Evolutionary conservation across 208 protist genomes (phyloP).

Genomic region (Trichomonas vaginalis): DNA sequence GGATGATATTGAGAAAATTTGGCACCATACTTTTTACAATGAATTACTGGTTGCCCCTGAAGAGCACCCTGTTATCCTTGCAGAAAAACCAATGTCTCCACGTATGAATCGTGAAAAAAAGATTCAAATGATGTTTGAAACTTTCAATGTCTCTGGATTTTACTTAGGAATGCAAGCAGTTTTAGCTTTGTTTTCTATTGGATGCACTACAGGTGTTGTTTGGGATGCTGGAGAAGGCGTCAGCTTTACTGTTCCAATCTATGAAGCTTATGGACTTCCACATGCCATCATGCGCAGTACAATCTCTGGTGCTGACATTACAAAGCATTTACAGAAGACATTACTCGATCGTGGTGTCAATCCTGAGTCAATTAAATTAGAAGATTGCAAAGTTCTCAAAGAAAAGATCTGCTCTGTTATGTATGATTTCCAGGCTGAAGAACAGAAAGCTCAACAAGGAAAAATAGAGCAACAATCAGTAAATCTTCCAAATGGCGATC

Average conservation of each 20-base stretch:
- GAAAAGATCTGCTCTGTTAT: slow-evolving; percentile 53
- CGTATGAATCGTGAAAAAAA: slow-evolving; percentile 66
- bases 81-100: slow-evolving; percentile 65
- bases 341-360: slow-evolving; percentile 43
- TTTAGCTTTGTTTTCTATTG: slow-evolving; percentile 71
- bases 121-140: slow-evolving; percentile 68
- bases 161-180: slow-evolving; percentile 69
- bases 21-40: slow-evolving; percentile 37
- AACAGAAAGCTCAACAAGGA: slow-evolving; percentile 37
- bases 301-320: slow-evolving; percentile 53
- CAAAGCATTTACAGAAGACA: slow-evolving; percentile 47
- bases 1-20: slow-evolving; percentile 38
- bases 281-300: slow-evolving; percentile 50
- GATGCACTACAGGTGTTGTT: slow-evolving; percentile 62
- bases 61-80: slow-evolving; percentile 78
- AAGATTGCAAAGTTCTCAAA: slow-evolving; percentile 56
- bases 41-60: slow-evolving; percentile 81
- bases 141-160: slow-evolving; percentile 53
- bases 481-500: slow-evolving; percentile 52
- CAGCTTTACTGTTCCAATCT: slow-evolving; percentile 86
- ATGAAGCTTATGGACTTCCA: slow-evolving; percentile 53
- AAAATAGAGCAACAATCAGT: slow-evolving; percentile 42
- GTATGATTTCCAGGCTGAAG: slow-evolving; percentile 47
- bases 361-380: slow-evolving; percentile 43
- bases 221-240: slow-evolving; percentile 83